Conservation (phyloP, 2,329 filamentous ascomycete species). For the Myriosclerotinia duriaeana region DNA sequence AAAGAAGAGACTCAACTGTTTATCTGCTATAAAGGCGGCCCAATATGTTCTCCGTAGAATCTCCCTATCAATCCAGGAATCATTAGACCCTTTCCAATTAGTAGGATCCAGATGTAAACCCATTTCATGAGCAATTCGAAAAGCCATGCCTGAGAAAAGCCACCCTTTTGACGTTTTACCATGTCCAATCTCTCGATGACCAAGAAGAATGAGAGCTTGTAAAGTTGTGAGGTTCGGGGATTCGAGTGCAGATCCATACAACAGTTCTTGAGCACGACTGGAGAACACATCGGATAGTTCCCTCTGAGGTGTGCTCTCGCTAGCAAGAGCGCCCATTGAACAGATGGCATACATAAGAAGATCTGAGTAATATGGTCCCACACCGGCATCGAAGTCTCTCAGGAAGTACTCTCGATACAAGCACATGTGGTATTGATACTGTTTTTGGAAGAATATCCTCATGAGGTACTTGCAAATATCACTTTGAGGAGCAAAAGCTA, state of each 20-base stretch:
- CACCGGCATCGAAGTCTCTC: slow-evolving; percentile 49
- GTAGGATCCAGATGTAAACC: slow-evolving; percentile 52
- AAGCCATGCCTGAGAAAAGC: slow-evolving; percentile 54
- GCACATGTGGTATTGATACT: slow-evolving; percentile 52
- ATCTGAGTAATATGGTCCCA: slow-evolving; percentile 51
- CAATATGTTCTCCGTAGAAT: slow-evolving; percentile 52
- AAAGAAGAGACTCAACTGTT: slow-evolving; percentile 53
- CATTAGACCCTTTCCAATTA: slow-evolving; percentile 48
- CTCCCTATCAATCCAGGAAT: slow-evolving; percentile 47
- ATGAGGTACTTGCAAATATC: slow-evolving; percentile 48
- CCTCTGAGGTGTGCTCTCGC: slow-evolving; percentile 42
- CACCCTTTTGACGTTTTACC: slow-evolving; percentile 52
- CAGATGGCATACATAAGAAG: slow-evolving; percentile 51
- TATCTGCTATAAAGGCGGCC: slow-evolving; percentile 52
- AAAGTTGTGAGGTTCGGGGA: slow-evolving; percentile 50
- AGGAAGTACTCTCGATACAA: slow-evolving; percentile 53
- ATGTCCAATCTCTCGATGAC: slow-evolving; percentile 50
- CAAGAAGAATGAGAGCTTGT: slow-evolving; percentile 48
- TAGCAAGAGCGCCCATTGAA: slow-evolving; percentile 50
- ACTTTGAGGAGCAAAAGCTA: slow-evolving; percentile 46
- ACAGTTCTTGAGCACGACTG: slow-evolving; percentile 45
- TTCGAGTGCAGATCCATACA: slow-evolving; percentile 49
- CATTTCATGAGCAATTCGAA: slow-evolving; percentile 53
- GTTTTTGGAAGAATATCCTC: slow-evolving; percentile 50
- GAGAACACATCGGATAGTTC: slow-evolving; percentile 48